Evolutionary conservation across 2,329 filamentous ascomycete genomes (phyloP).

Genomic region (Epichloe glyceriae): DNA sequence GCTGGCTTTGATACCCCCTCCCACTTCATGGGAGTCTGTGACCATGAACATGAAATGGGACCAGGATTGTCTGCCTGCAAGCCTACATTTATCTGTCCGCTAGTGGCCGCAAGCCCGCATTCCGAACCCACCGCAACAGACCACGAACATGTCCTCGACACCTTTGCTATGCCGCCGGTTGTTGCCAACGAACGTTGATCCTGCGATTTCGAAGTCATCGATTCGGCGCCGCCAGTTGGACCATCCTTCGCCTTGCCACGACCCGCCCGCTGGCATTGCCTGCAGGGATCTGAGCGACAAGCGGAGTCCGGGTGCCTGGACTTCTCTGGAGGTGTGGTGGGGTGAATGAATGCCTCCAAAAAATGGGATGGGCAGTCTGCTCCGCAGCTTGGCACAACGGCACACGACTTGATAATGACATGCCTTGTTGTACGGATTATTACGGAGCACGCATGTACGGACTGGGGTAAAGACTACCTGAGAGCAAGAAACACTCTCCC

Average conservation of each 20-base stretch:
- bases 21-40: no score
- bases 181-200: not conserved
- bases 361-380: not conserved
- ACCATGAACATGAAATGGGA: no score
- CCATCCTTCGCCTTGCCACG: conserved; percentile 3
- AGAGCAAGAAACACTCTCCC: not conserved
- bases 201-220: not conserved
- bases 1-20: no score
- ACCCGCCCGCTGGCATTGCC: conserved; percentile 9
- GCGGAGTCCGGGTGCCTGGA: conserved; percentile 4
- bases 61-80: not conserved
- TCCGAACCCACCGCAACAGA: not conserved
- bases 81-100: not conserved
- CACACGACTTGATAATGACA: not conserved
- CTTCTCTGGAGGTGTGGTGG: not conserved
- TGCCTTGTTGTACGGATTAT: not conserved
- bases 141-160: not conserved
- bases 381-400: not conserved
- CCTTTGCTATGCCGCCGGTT: not conserved
- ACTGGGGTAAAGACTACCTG: no score
- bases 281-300: conserved; percentile 13
- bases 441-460: not conserved
- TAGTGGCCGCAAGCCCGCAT: conserved; percentile 3
- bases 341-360: conserved; percentile 5
- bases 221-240: not conserved